Conservation (phyloP, 2,329 filamentous ascomycete species). For the Fusarium fracticaudum region DNA sequence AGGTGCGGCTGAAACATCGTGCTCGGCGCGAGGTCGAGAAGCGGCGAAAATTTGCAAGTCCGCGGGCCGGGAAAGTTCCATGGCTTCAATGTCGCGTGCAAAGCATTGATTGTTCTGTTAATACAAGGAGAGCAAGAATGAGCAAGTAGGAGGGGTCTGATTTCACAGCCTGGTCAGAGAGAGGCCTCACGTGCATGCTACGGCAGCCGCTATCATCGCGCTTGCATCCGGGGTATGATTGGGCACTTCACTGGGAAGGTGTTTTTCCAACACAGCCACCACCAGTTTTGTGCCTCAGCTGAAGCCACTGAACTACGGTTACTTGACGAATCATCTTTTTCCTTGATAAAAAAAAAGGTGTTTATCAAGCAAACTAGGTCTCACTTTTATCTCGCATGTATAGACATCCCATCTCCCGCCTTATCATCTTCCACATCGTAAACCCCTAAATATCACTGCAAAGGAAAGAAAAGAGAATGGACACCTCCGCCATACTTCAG, state of each 20-base stretch:
- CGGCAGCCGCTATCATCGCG: no score
- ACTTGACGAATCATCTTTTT: background rate
- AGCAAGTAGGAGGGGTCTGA: no score
- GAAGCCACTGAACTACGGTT: background rate
- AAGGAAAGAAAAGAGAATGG: no score
- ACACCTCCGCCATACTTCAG: no score
- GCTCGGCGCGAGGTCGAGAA: background rate
- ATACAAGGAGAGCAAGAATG: no score
- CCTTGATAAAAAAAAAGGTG: background rate
- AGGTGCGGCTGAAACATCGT: background rate
- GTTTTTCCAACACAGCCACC: background rate
- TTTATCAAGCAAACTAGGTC: no score
- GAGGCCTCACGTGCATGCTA: background rate
- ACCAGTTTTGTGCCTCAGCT: background rate
- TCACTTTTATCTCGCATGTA: no score
- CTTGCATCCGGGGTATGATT: background rate
- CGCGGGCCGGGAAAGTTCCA: background rate
- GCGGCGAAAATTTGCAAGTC: background rate
- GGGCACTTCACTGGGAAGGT: rapidly evolving
- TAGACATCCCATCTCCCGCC: no score
- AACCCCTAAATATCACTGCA: no score
- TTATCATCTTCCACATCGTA: no score
- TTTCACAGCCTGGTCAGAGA: background rate
- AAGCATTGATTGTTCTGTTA: rapidly evolving
- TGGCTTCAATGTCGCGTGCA: rapidly evolving